Evolutionary conservation across 768 basidiomycete genomes (phyloP).

Genomic region (Russula vinacea): DNA sequence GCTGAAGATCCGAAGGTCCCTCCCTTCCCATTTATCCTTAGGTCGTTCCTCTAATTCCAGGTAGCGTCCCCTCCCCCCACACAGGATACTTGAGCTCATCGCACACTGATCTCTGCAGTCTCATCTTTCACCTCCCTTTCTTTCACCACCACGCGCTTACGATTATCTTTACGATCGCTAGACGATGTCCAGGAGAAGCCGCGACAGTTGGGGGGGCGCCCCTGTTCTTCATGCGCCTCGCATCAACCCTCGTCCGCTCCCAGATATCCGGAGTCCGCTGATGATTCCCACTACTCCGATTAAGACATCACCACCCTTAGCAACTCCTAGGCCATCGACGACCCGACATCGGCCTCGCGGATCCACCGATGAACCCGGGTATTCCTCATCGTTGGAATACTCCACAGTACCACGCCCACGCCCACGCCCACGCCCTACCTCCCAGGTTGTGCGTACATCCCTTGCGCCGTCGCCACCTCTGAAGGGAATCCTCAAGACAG

Average conservation of each 20-base stretch:
- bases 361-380: conserved; percentile 15
- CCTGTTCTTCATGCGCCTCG: conserved; percentile 24
- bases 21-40: conserved; percentile 6
- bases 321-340: conserved; percentile 3
- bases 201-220: neutral
- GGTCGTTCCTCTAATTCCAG: conserved; percentile 12
- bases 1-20: conserved; percentile 21
- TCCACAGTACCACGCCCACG: conserved; percentile 5
- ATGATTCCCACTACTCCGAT: neutral
- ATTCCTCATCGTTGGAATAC: conserved; percentile 26
- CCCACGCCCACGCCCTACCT: conserved; percentile 8
- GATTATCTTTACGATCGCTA: conserved; percentile 19
- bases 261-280: conserved; percentile 13
- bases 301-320: neutral
- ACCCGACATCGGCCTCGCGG: conserved; percentile 9
- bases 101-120: conserved; percentile 2
- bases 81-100: conserved; percentile 1
- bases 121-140: conserved; percentile 7
- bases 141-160: conserved; percentile 13
- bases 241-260: conserved; percentile 27
- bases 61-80: conserved; percentile 9
- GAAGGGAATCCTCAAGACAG: conserved; percentile 30
- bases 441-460: conserved; percentile 15
- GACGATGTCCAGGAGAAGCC: conserved; percentile 19
- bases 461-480: conserved; percentile 9